These are phyloP conservation scores for Halophytophthora polymorphica DNA, from an alignment of 352 stramenopile genomes.

Conservation along the genomic window DNA sequence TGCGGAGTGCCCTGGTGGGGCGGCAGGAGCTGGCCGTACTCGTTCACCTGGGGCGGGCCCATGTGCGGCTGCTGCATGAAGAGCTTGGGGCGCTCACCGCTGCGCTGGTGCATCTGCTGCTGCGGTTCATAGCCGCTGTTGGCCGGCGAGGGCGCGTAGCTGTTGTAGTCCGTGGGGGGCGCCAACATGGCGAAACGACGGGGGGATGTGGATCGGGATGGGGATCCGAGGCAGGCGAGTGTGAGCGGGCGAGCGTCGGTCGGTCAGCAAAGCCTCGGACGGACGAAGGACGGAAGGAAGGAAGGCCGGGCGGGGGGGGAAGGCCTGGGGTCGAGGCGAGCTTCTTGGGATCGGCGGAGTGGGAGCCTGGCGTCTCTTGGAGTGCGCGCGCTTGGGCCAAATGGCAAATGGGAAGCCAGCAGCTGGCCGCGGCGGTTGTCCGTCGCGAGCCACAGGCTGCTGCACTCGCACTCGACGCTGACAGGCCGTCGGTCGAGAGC, in stretches of 20 bases:
- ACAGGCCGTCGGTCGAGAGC: too few relatives aligned
- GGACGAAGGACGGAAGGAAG: background rate
- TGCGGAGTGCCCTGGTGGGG: slow-evolving; percentile 38
- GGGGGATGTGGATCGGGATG: slow-evolving; percentile 1
- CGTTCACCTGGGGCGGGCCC: slow-evolving; percentile 16
- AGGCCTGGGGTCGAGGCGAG: too few relatives aligned
- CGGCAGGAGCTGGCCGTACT: slow-evolving; percentile 47
- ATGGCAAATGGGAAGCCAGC: slow-evolving; percentile 14
- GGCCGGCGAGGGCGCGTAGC: slow-evolving; percentile 35
- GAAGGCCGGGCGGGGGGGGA: background rate
- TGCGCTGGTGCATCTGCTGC: slow-evolving; percentile 34
- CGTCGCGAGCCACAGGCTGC: too few relatives aligned
- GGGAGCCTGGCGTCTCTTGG: too few relatives aligned
- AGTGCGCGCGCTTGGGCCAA: slow-evolving; percentile 6
- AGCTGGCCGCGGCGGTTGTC: too few relatives aligned
- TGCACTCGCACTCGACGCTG: too few relatives aligned
- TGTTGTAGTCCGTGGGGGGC: slow-evolving; percentile 41
- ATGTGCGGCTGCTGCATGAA: slow-evolving; percentile 40
- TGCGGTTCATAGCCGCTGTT: slow-evolving; percentile 29
- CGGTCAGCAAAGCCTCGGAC: background rate
- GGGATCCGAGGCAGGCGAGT: slow-evolving; percentile 1
- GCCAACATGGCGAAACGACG: slow-evolving; percentile 35
- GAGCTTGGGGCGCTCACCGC: slow-evolving; percentile 51
- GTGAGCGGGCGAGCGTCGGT: slow-evolving; percentile 1
- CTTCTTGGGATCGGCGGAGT: too few relatives aligned